Evolutionary conservation across 305 asterid species (phyloP).

Genomic region (Solanum aculeatissimum): DNA sequence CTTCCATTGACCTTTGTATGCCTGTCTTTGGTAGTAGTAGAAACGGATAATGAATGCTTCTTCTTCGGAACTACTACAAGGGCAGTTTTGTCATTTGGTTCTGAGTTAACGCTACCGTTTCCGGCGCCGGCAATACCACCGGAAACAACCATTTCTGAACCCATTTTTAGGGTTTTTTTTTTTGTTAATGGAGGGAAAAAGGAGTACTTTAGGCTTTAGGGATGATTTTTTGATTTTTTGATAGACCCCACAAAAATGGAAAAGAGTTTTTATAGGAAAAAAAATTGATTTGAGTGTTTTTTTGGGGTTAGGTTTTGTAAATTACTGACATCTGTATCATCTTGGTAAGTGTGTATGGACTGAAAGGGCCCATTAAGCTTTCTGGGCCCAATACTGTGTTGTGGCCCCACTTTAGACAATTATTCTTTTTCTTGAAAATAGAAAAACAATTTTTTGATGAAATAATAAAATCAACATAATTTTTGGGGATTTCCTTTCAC

Average conservation of each 20-base stretch:
- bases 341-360: background rate
- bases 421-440: background rate
- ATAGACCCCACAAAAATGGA: background rate
- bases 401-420: background rate
- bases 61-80: background rate
- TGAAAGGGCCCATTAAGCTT: background rate
- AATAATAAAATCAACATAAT: background rate
- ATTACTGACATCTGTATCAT: background rate
- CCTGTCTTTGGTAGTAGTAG: conserved; percentile 24
- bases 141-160: background rate
- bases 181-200: background rate
- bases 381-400: background rate
- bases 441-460: background rate
- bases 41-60: background rate
- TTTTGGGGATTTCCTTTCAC: no score
- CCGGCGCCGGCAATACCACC: background rate
- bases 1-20: conserved; percentile 66
- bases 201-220: background rate
- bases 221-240: background rate
- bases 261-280: background rate
- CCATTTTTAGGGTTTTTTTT: background rate
- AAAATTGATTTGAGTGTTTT: background rate
- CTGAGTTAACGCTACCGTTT: background rate
- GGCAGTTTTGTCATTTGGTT: background rate
- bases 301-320: background rate